phyloP scores from a whole-genome alignment of 306 rosid genomes.

The Malus domestica region ASM211411v1 NC_041798.1:35786001-35786500 shows the following conservation, averaged over 20 bases:
- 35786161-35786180: background rate
- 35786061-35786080: too few species aligned
- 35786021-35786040: too few species aligned
- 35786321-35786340: background rate
- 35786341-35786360: background rate
- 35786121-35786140: background rate
- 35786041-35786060: too few species aligned
- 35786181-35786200: background rate
- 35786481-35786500: background rate
- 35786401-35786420: background rate
- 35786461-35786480: background rate
- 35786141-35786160: background rate
- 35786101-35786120: too few species aligned
- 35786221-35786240: background rate
- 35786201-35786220: background rate
- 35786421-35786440: background rate
- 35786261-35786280: background rate
- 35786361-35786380: background rate
- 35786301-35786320: background rate
- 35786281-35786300: background rate
- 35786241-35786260: background rate
- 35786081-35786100: too few species aligned
- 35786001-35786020: too few species aligned
- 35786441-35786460: background rate
- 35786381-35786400: background rate